These are phyloP conservation scores for Lathyrus sativus DNA, from an alignment of 306 rosid species.

Conservation along the genomic window DNA sequence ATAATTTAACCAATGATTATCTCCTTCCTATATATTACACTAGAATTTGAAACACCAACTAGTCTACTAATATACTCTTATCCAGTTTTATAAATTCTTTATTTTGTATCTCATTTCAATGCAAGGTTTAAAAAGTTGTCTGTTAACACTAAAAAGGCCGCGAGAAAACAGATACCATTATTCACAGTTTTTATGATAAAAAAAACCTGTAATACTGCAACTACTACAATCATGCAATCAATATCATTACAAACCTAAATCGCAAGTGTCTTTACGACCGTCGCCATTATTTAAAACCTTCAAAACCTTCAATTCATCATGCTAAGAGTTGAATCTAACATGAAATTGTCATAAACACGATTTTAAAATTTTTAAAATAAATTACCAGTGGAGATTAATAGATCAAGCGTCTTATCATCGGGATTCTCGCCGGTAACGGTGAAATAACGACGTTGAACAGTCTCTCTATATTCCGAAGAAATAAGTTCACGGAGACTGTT, in stretches of 20 bases:
- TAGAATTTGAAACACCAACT: background rate
- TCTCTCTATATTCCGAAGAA: constrained; percentile 80
- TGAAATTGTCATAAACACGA: background rate
- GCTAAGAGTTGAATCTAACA: background rate
- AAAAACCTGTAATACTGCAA: too few species aligned
- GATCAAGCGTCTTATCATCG: constrained; percentile 85
- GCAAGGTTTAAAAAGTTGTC: too few species aligned
- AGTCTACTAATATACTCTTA: background rate
- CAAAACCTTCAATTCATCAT: too few species aligned
- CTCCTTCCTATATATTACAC: background rate
- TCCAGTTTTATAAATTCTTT: background rate
- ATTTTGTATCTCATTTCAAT: background rate
- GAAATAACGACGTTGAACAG: constrained; percentile 88
- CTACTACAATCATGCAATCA: too few species aligned
- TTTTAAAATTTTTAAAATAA: background rate
- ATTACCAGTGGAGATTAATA: constrained; percentile 82
- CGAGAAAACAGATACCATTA: too few species aligned
- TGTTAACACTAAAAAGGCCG: too few species aligned
- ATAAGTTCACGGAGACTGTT: constrained; percentile 63
- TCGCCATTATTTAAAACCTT: too few species aligned
- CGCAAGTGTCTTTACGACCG: too few species aligned
- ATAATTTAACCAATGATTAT: background rate
- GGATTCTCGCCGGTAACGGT: constrained; percentile 98
- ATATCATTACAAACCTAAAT: too few species aligned
- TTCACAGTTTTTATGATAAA: too few species aligned